Percentiles rank a stretch among this genome's conserved stretches.
phyloP scores from a whole-genome alignment of 2,329 filamentous ascomycete species.

The Arthrobotrys megalospora region DNA sequence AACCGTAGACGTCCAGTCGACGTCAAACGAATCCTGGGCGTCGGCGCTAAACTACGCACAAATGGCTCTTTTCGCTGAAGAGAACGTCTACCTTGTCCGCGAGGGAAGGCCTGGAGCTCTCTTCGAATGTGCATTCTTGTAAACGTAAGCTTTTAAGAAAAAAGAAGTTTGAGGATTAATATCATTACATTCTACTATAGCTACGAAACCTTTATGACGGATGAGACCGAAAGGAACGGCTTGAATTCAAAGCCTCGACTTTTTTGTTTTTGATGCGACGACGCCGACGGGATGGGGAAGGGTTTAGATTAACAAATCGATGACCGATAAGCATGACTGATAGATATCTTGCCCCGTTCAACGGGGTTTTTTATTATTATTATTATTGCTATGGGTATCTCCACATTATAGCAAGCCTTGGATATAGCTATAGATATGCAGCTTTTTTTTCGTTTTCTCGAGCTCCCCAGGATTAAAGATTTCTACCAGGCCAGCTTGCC shows the following conservation, averaged over 20 bases:
- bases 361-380: not conserved
- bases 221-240: not conserved
- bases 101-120: no score
- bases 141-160: slow-evolving; percentile 7
- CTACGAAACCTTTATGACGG: not conserved
- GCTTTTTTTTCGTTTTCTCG: not conserved
- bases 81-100: no score
- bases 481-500: not conserved
- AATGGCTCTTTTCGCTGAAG: slow-evolving; percentile 37
- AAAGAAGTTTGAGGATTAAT: not conserved
- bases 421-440: slow-evolving; percentile 20
- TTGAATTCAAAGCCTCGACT: not conserved
- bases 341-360: not conserved
- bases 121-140: no score
- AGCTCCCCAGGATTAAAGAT: slow-evolving; percentile 16
- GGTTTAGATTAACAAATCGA: slow-evolving; percentile 27
- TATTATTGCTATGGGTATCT: not conserved
- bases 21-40: slow-evolving; percentile 17
- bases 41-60: slow-evolving; percentile 51
- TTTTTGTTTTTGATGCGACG: not conserved
- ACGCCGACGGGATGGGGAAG: not conserved
- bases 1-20: slow-evolving; percentile 34
- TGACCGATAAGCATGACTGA: slow-evolving; percentile 36
- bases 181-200: not conserved
- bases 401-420: slow-evolving; percentile 11